Evolutionary conservation across 345 rosid genomes (phyloP).

Genomic region (Heritiera littoralis): DNA sequence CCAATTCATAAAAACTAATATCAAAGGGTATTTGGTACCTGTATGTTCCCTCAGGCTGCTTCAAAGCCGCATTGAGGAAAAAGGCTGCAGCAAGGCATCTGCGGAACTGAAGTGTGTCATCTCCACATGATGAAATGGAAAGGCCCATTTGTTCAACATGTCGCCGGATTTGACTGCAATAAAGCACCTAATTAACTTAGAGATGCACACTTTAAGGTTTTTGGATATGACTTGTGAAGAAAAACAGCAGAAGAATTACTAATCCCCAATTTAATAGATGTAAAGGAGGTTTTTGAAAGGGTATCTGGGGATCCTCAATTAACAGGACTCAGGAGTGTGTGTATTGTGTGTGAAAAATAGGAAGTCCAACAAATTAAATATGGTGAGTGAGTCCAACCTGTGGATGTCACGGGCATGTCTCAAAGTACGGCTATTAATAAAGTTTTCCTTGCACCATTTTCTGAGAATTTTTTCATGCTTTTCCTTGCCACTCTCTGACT

Average conservation of each 20-base stretch:
- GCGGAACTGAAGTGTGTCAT: conserved; percentile 72
- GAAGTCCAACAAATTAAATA: conserved; percentile 2
- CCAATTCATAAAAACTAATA: conserved; percentile 11
- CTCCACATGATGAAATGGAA: conserved; percentile 70
- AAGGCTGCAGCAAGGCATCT: conserved; percentile 92
- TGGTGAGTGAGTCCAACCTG: conserved; percentile 42
- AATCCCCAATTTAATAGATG: not conserved
- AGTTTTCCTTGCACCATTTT: conserved; percentile 93
- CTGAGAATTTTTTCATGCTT: conserved; percentile 60
- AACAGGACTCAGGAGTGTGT: not conserved
- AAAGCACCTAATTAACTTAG: conserved; percentile 15
- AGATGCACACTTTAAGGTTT: conserved; percentile 1
- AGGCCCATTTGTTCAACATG: conserved; percentile 82
- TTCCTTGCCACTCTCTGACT: conserved; percentile 33
- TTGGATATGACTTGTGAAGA: not conserved
- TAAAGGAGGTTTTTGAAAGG: not conserved
- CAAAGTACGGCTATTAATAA: conserved; percentile 69
- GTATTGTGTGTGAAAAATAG: not conserved
- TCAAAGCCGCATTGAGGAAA: conserved; percentile 91
- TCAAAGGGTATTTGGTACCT: conserved; percentile 42
- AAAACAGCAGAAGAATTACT: not conserved
- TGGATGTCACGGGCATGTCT: conserved; percentile 82
- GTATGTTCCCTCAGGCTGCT: conserved; percentile 85
- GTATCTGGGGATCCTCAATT: not conserved
- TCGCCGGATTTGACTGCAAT: conserved; percentile 73